These are phyloP conservation scores for Geotrichum klebahnii DNA, from an alignment of 1,139 yeast genomes.

Conservation along the genomic window DNA sequence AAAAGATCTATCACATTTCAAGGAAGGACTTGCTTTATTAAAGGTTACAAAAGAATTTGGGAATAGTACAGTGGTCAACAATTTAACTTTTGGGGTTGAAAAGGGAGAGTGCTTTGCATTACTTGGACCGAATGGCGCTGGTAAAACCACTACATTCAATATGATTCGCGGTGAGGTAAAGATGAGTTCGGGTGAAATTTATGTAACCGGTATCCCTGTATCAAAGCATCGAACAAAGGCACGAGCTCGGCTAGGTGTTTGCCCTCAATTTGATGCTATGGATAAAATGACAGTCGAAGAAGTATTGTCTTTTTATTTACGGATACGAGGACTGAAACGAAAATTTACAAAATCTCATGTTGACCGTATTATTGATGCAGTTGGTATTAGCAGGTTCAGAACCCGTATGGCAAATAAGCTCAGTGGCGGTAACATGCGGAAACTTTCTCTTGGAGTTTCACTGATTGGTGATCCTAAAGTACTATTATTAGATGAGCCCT, in stretches of 20 bases:
- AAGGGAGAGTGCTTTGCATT: conserved; percentile 39
- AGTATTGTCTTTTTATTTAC: conserved; percentile 37
- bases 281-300: conserved; percentile 39
- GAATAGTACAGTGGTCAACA: conserved; percentile 34
- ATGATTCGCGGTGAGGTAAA: conserved; percentile 53
- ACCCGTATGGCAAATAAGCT: conserved; percentile 43
- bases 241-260: conserved; percentile 38
- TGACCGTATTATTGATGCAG: conserved; percentile 50
- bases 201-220: conserved; percentile 36
- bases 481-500: conserved; percentile 91
- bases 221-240: conserved; percentile 33
- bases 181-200: conserved; percentile 35
- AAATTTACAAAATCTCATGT: conserved; percentile 82
- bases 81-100: conserved; percentile 38
- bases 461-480: conserved; percentile 89
- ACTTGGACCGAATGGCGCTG: conserved; percentile 97
- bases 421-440: conserved; percentile 98
- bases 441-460: conserved; percentile 93
- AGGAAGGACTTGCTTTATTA: conserved; percentile 33
- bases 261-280: conserved; percentile 43
- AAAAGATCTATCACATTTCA: conserved; percentile 22
- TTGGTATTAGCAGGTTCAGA: conserved; percentile 37
- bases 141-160: conserved; percentile 82
- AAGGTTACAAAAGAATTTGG: conserved; percentile 36
- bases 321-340: conserved; percentile 35